Evolutionary conservation across 2,329 filamentous ascomycete species (phyloP).

Genomic region (Trichophaea hybrida): DNA sequence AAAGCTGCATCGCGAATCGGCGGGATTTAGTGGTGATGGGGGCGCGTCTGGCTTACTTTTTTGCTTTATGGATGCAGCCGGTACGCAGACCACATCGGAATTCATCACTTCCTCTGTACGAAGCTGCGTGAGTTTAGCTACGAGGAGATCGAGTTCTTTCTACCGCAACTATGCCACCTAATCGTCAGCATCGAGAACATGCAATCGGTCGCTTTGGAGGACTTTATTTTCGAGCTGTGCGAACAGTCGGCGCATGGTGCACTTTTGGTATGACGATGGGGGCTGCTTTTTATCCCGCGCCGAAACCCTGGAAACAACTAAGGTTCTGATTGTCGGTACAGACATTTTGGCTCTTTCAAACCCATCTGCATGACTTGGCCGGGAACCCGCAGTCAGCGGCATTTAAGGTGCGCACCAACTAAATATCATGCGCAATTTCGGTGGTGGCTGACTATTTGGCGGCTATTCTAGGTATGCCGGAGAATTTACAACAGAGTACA

Average conservation of each 20-base stretch:
- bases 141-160: constrained; percentile 85
- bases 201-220: constrained; percentile 80
- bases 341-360: constrained; percentile 87
- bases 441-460: constrained; percentile 5
- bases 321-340: constrained; percentile 30
- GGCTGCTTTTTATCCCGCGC: neutral
- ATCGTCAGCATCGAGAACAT: constrained; percentile 70
- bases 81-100: constrained; percentile 79
- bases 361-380: constrained; percentile 68
- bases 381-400: constrained; percentile 58
- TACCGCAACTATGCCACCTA: constrained; percentile 74
- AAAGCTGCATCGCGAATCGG: neutral
- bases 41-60: constrained; percentile 4
- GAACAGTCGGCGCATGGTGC: constrained; percentile 78
- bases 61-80: constrained; percentile 42
- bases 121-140: constrained; percentile 82
- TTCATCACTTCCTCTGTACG: constrained; percentile 76
- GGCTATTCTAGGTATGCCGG: constrained; percentile 49
- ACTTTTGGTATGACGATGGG: constrained; percentile 47
- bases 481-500: constrained; percentile 80
- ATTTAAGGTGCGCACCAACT: constrained; percentile 37
- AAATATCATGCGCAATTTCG: neutral
- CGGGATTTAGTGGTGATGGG: neutral
- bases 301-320: neutral
- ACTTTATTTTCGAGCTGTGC: constrained; percentile 73